phyloP scores from a whole-genome alignment of 352 stramenopile genomes.

The Pythium dissotocum region DNA sequence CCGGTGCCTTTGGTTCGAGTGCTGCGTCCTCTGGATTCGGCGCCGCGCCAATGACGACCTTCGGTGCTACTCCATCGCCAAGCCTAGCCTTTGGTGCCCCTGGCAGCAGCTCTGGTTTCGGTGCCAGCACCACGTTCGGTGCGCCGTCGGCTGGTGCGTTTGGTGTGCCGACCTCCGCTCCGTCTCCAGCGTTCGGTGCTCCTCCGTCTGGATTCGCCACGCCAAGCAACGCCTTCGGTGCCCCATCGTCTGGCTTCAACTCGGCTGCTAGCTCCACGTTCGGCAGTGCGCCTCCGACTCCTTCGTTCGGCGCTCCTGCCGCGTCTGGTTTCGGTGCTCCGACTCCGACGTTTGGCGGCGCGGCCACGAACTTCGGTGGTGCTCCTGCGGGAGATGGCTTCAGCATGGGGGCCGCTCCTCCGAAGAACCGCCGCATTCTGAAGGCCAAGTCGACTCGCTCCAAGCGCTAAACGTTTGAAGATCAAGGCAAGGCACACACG shows the following conservation, averaged over 20 bases:
- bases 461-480: constrained; percentile 30
- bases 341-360: constrained; percentile 28
- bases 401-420: constrained; percentile 59
- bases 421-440: constrained; percentile 65
- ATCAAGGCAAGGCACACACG: constrained; percentile 1
- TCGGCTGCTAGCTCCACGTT: constrained; percentile 19
- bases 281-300: constrained; percentile 20
- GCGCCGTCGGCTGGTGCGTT: constrained; percentile 14
- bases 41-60: constrained; percentile 27
- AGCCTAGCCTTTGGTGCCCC: constrained; percentile 25
- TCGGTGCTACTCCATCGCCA: constrained; percentile 34
- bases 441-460: constrained; percentile 45
- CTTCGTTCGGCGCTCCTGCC: constrained; percentile 32
- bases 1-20: constrained; percentile 23
- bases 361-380: constrained; percentile 34
- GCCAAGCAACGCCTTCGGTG: constrained; percentile 18
- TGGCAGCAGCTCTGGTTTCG: constrained; percentile 26
- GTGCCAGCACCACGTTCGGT: constrained; percentile 14
- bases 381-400: constrained; percentile 61
- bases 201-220: constrained; percentile 23
- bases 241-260: constrained; percentile 3
- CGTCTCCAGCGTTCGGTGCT: constrained; percentile 25
- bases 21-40: constrained; percentile 40
- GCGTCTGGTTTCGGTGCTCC: constrained; percentile 17
- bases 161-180: constrained; percentile 30